These are phyloP conservation scores for Tylopilus vinaceipallidus DNA, from an alignment of 768 basidiomycete genomes.

Conservation along the genomic window DNA sequence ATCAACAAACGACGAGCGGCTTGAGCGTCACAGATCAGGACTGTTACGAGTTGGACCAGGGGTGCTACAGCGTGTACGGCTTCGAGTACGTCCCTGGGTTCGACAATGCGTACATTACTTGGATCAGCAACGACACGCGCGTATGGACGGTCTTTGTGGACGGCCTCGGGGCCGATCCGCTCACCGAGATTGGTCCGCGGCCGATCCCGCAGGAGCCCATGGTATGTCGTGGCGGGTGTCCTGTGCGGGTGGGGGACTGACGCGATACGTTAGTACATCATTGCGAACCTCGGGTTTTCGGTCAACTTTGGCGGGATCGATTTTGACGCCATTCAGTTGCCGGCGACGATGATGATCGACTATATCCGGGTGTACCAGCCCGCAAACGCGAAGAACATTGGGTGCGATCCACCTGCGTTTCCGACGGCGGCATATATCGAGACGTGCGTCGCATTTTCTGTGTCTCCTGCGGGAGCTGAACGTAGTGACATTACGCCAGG, in stretches of 20 bases:
- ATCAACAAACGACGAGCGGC: conserved; percentile 41
- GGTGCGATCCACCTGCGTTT: conserved; percentile 67
- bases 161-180: conserved; percentile 49
- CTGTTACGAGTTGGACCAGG: conserved; percentile 42
- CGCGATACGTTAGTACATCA: conserved; percentile 49
- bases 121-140: conserved; percentile 56
- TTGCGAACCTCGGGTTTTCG: conserved; percentile 71
- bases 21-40: conserved; percentile 37
- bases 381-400: conserved; percentile 46
- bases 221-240: conserved; percentile 27
- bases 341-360: conserved; percentile 68
- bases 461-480: too few relatives aligned
- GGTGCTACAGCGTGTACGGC: conserved; percentile 49
- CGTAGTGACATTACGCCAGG: conserved; percentile 15
- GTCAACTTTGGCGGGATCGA: conserved; percentile 67
- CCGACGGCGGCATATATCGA: conserved; percentile 80
- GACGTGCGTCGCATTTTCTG: conserved; percentile 34
- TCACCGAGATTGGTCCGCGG: conserved; percentile 53
- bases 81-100: conserved; percentile 54
- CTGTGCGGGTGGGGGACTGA: not conserved
- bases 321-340: conserved; percentile 50
- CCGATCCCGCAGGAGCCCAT: conserved; percentile 71
- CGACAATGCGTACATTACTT: conserved; percentile 60
- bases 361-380: conserved; percentile 79
- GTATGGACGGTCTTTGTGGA: conserved; percentile 56